Conservation (phyloP, 441 rosid genomes). For the Gossypium lobatum region DNA sequence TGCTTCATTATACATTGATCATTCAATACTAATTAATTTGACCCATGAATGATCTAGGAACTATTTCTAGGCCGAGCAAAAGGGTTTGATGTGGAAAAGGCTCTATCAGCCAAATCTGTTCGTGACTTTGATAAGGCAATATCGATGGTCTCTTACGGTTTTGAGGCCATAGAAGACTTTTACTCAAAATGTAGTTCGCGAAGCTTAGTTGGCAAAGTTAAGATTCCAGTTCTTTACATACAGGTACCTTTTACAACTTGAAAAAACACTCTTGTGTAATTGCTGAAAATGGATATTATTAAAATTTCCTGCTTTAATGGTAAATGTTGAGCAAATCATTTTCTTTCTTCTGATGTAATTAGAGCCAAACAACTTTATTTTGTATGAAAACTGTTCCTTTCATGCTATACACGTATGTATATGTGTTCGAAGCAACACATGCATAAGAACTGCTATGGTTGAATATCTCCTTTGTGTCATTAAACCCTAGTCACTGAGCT, state of each 20-base stretch:
- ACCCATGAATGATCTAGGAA: constrained; percentile 40
- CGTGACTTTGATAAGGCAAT: constrained; percentile 88
- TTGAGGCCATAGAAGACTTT: constrained; percentile 72
- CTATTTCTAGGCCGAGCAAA: constrained; percentile 83
- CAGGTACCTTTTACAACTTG: constrained; percentile 50
- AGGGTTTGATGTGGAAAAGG: constrained; percentile 83
- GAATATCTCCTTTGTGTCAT: neutral
- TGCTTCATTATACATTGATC: constrained; percentile 5
- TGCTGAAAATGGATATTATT: neutral
- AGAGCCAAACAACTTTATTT: neutral
- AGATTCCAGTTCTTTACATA: constrained; percentile 89
- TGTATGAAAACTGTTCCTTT: neutral
- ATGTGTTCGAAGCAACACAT: neutral
- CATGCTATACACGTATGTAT: neutral
- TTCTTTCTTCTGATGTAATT: neutral
- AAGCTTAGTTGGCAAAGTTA: constrained; percentile 61
- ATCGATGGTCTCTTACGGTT: constrained; percentile 87
- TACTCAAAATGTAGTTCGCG: constrained; percentile 75
- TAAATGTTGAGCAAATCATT: neutral
- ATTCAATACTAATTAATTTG: constrained; percentile 10
- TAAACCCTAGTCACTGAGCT: neutral
- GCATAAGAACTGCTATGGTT: neutral
- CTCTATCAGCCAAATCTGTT: constrained; percentile 71
- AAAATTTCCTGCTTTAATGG: neutral
- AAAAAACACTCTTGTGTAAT: neutral